Conservation (phyloP, 768 basidiomycete species). For the Tephrocybe sp. region DNA sequence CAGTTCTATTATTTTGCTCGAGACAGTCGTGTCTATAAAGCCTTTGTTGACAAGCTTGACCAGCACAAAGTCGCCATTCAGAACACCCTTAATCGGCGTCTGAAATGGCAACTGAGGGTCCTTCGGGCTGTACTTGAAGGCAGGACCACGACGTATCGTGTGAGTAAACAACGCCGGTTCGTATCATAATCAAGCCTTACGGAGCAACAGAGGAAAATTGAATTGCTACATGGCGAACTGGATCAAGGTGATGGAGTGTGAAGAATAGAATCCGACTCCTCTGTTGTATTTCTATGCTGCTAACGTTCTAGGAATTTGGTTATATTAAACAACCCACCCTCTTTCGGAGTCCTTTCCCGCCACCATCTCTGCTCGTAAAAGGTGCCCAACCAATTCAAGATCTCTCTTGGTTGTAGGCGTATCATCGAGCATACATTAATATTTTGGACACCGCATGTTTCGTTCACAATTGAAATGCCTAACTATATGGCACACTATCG, state of each 20-base stretch:
- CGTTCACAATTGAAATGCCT: neutral
- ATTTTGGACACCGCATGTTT: neutral
- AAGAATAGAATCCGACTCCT: conserved; percentile 15
- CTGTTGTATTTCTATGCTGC: conserved; percentile 13
- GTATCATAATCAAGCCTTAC: neutral
- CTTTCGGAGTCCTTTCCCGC: neutral
- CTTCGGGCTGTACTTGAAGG: conserved; percentile 67
- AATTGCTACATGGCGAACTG: conserved; percentile 57
- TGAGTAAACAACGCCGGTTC: conserved; percentile 31
- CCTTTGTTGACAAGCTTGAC: conserved; percentile 55
- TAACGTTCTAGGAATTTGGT: conserved; percentile 13
- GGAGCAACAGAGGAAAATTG: conserved; percentile 56
- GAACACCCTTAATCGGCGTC: conserved; percentile 47
- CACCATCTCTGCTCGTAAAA: conserved; percentile 59
- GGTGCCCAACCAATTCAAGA: conserved; percentile 71
- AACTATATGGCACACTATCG: neutral
- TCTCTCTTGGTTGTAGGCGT: conserved; percentile 65
- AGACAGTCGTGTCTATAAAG: conserved; percentile 82
- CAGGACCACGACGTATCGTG: conserved; percentile 63
- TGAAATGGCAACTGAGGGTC: conserved; percentile 72
- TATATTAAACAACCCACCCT: neutral
- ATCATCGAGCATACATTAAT: conserved; percentile 71
- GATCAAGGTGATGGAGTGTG: conserved; percentile 62
- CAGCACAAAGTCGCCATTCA: conserved; percentile 47
- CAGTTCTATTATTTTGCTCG: conserved; percentile 93